Evolutionary conservation across 306 rosid genomes (phyloP).

Genomic region (Leucaena leucocephala): DNA sequence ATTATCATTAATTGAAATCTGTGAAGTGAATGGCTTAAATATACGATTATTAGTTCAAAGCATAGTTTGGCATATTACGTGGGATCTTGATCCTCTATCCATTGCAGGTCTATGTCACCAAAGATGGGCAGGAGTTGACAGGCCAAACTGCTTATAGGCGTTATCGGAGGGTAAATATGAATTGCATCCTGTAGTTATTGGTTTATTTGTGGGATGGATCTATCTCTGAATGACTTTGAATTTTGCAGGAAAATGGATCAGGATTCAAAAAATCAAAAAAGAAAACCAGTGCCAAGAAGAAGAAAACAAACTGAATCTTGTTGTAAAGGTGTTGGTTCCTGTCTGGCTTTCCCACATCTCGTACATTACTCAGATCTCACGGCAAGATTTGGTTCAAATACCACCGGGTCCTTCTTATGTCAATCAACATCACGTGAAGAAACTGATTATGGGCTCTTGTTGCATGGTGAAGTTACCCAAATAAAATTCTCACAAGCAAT

Average conservation of each 20-base stretch:
- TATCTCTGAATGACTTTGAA: slow-evolving; percentile 38
- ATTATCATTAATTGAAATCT: not conserved
- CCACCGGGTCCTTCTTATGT: slow-evolving; percentile 8
- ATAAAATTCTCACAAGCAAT: not conserved
- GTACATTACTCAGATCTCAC: slow-evolving; percentile 35
- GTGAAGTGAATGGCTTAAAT: not conserved
- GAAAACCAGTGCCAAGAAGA: slow-evolving; percentile 60
- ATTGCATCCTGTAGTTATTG: slow-evolving; percentile 13
- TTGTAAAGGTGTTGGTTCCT: slow-evolving; percentile 16
- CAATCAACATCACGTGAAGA: slow-evolving; percentile 12
- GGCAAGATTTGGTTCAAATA: slow-evolving; percentile 12
- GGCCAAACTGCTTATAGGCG: slow-evolving; percentile 67
- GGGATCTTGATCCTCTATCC: slow-evolving; percentile 34
- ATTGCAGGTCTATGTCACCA: slow-evolving; percentile 74
- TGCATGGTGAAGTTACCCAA: slow-evolving; percentile 22
- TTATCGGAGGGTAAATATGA: slow-evolving; percentile 61
- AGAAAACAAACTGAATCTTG: slow-evolving; percentile 44
- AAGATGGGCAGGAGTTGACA: slow-evolving; percentile 70
- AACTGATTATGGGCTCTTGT: slow-evolving; percentile 24
- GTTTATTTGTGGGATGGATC: slow-evolving; percentile 6
- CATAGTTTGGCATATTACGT: slow-evolving; percentile 26
- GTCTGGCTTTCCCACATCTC: slow-evolving; percentile 22
- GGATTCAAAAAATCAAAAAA: slow-evolving; percentile 53
- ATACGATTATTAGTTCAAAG: not conserved
- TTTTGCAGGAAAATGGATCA: slow-evolving; percentile 68